Conservation (phyloP, 352 stramenopile genomes). For the Globisporangium radiosum region DNA sequence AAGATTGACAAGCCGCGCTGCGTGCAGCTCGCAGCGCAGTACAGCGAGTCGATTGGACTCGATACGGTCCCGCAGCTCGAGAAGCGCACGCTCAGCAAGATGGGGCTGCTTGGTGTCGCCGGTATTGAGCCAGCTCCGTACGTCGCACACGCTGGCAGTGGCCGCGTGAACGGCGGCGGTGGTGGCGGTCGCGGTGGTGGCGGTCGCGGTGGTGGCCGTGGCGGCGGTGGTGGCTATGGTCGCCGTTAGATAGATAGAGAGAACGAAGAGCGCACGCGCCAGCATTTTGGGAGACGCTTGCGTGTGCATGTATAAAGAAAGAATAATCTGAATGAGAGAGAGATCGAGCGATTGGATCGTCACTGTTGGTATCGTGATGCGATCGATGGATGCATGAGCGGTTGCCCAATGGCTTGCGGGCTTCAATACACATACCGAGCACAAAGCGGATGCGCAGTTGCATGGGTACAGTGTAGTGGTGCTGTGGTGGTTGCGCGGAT, state of each 20-base stretch:
- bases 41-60: constrained; percentile 48
- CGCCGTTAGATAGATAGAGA: not conserved
- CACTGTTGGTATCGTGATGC: too few relatives aligned
- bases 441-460: constrained; percentile 34
- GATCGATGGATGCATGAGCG: too few relatives aligned
- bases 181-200: constrained; percentile 8
- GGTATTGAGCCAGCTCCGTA: constrained; percentile 34
- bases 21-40: constrained; percentile 75
- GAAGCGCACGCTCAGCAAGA: constrained; percentile 79
- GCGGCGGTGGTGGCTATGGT: constrained; percentile 1
- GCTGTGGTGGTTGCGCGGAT: constrained; percentile 6
- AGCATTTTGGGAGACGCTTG: too few relatives aligned
- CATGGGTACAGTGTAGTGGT: not conserved
- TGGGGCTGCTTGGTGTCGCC: constrained; percentile 80
- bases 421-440: constrained; percentile 20
- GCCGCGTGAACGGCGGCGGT: constrained; percentile 9
- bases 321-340: not conserved
- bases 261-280: too few relatives aligned
- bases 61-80: constrained; percentile 72
- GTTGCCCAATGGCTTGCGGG: too few relatives aligned
- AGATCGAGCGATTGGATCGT: too few relatives aligned
- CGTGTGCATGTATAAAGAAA: not conserved
- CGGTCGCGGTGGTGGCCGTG: not conserved
- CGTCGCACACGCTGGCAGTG: not conserved
- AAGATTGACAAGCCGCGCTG: constrained; percentile 35